Percentiles rank a stretch among this genome's conserved stretches.
Evolutionary conservation across 2,329 filamentous ascomycete species (phyloP).

Genomic region (Arthrobotrys sphaeroides): DNA sequence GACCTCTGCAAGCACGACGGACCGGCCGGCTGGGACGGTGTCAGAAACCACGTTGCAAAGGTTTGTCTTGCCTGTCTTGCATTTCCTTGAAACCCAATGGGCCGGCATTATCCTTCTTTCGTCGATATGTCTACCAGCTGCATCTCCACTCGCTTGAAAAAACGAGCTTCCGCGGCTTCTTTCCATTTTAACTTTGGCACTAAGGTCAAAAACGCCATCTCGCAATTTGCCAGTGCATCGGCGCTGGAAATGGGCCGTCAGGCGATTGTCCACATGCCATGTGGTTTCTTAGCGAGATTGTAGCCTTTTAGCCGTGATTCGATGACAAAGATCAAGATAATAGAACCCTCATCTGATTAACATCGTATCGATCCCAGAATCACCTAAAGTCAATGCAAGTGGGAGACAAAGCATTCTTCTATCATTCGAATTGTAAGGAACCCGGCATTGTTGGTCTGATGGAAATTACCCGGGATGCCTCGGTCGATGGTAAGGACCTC

Average conservation of each 20-base stretch:
- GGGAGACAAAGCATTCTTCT: slow-evolving; percentile 94
- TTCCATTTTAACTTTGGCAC: slow-evolving; percentile 21
- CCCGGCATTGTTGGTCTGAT: slow-evolving; percentile 88
- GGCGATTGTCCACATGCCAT: slow-evolving; percentile 38
- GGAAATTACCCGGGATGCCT: slow-evolving; percentile 86
- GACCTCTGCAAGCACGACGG: slow-evolving; percentile 76
- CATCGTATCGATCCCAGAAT: slow-evolving; percentile 66
- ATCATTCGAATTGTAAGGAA: slow-evolving; percentile 73
- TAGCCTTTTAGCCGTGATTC: slow-evolving; percentile 52
- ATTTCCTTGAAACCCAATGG: not conserved
- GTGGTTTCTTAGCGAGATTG: slow-evolving; percentile 52
- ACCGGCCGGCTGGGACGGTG: slow-evolving; percentile 93
- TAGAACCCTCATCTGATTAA: slow-evolving; percentile 22
- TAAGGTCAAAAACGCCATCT: slow-evolving; percentile 21
- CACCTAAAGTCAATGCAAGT: slow-evolving; percentile 90
- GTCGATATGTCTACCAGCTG: slow-evolving; percentile 23
- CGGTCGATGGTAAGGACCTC: slow-evolving; percentile 73
- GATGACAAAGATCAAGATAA: slow-evolving; percentile 56
- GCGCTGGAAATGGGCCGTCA: slow-evolving; percentile 41
- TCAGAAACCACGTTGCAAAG: slow-evolving; percentile 59
- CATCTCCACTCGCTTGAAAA: slow-evolving; percentile 8
- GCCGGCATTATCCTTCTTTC: slow-evolving; percentile 15
- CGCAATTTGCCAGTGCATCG: slow-evolving; percentile 44
- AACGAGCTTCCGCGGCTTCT: not conserved
- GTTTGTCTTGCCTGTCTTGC: slow-evolving; percentile 34